These are phyloP conservation scores for Aspergillus pseudotamarii DNA, from an alignment of 2,329 filamentous ascomycete species.

Conservation along the genomic window DNA sequence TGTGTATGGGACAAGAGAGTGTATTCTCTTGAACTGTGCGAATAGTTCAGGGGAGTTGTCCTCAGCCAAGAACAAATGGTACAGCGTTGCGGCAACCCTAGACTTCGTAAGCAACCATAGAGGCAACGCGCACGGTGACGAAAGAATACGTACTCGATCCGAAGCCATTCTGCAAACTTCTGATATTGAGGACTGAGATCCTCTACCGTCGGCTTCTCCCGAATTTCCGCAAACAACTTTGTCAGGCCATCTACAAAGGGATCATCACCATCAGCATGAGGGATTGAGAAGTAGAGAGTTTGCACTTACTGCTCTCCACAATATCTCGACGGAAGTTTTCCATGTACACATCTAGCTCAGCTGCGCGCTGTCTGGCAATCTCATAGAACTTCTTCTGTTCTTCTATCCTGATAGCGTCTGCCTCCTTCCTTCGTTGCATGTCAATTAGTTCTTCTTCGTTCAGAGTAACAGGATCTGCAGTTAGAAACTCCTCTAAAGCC, in stretches of 20 bases:
- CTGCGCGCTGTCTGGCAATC: slow-evolving; percentile 84
- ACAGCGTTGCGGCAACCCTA: slow-evolving; percentile 86
- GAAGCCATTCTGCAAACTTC: slow-evolving; percentile 97
- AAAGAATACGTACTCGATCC: slow-evolving; percentile 69
- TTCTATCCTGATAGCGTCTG: slow-evolving; percentile 85
- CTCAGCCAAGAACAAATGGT: slow-evolving; percentile 95
- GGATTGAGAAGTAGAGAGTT: background rate
- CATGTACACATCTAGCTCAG: slow-evolving; percentile 97
- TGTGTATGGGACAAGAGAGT: slow-evolving; percentile 90
- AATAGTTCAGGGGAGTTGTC: slow-evolving; percentile 98
- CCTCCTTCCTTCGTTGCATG: slow-evolving; percentile 73
- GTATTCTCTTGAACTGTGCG: slow-evolving; percentile 89
- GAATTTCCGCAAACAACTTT: slow-evolving; percentile 89
- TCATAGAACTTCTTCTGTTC: slow-evolving; percentile 96
- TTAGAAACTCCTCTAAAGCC: slow-evolving; percentile 83
- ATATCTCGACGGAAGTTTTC: slow-evolving; percentile 73
- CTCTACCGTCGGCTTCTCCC: slow-evolving; percentile 81
- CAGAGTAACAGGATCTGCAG: slow-evolving; percentile 68
- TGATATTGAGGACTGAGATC: slow-evolving; percentile 94
- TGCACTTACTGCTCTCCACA: slow-evolving; percentile 68
- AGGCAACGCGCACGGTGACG: background rate
- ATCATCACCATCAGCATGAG: slow-evolving; percentile 34
- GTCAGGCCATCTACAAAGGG: slow-evolving; percentile 72
- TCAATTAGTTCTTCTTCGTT: slow-evolving; percentile 84
- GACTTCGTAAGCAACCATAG: slow-evolving; percentile 14